Evolutionary conservation across 805 yeast species (phyloP).

Genomic region (Monosporozyma siamensis): DNA sequence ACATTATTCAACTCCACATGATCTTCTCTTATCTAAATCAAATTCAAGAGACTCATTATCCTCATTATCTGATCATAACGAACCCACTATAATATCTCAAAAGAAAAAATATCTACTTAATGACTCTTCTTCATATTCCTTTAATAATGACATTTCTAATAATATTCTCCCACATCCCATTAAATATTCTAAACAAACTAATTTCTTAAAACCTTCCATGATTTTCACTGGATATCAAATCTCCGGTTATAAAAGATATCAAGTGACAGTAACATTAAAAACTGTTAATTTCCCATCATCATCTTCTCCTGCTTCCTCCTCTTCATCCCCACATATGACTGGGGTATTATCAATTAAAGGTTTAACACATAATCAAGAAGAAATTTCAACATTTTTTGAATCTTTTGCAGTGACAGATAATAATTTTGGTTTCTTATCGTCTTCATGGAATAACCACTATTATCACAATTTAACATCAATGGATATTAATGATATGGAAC

Average conservation of each 20-base stretch:
- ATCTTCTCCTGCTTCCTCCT: too few species aligned
- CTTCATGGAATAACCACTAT: conserved; percentile 19
- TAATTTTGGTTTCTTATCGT: conserved; percentile 22
- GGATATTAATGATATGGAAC: conserved; percentile 52
- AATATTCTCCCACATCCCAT: background rate
- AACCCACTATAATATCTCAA: too few species aligned
- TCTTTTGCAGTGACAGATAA: conserved; percentile 28
- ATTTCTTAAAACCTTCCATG: conserved; percentile 23
- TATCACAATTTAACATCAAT: conserved; percentile 47
- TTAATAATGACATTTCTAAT: too few species aligned
- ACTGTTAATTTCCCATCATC: conserved; percentile 44
- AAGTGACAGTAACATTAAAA: conserved; percentile 48
- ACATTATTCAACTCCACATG: background rate
- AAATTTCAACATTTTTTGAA: conserved; percentile 66
- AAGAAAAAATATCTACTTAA: conserved; percentile 1
- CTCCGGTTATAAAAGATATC: conserved; percentile 32
- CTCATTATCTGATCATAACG: too few species aligned
- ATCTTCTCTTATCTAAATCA: conserved; percentile 13
- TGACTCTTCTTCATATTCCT: conserved; percentile 3
- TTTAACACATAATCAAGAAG: conserved; percentile 55
- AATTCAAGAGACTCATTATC: conserved; percentile 19
- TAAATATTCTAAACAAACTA: conserved; percentile 6
- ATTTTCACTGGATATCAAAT: conserved; percentile 30
- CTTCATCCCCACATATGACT: conserved; percentile 33
- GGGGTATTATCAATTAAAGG: conserved; percentile 66